Percentiles rank a stretch among this genome's conserved stretches.
Conservation (phyloP, 208 protist species). For the Wallacemonas sp. region DNA sequence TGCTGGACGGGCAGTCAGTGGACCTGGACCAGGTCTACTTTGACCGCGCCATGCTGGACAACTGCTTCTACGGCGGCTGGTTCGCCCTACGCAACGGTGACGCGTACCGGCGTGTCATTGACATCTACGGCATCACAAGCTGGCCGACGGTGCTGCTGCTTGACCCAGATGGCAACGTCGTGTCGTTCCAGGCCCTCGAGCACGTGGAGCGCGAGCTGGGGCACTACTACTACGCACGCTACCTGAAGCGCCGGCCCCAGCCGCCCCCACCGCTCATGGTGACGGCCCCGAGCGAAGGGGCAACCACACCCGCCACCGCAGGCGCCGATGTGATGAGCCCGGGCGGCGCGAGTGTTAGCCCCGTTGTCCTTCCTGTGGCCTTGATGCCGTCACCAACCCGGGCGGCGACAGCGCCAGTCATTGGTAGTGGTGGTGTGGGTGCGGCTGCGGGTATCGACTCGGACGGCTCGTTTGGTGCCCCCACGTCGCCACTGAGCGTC, state of each 20-base stretch:
- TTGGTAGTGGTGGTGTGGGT: too few species aligned
- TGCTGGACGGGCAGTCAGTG: constrained; percentile 10
- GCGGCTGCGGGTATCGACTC: too few species aligned
- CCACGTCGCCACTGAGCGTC: not conserved
- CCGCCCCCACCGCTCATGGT: constrained; percentile 1
- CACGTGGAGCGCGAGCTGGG: constrained; percentile 60
- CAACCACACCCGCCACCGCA: not conserved
- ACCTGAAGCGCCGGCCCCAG: not conserved
- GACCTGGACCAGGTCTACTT: constrained; percentile 36
- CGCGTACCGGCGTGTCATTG: constrained; percentile 58
- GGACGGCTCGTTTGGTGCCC: not conserved
- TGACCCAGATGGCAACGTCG: constrained; percentile 49
- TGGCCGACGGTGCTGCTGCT: constrained; percentile 72
- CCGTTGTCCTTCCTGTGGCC: not conserved
- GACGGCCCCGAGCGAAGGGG: not conserved
- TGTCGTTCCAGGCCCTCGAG: constrained; percentile 45
- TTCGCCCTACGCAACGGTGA: constrained; percentile 53
- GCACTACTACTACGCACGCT: constrained; percentile 19
- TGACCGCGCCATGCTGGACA: constrained; percentile 33
- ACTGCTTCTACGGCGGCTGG: constrained; percentile 71
- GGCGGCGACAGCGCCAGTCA: too few species aligned
- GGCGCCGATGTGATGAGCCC: not conserved
- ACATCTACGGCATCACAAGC: constrained; percentile 35
- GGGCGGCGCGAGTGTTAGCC: not conserved
- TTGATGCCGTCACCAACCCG: not conserved